Evolutionary conservation across 805 yeast species (phyloP), one percentile per base, ranked within the genome.

Genomic region (Saccharomycopsis sp.): DNA sequence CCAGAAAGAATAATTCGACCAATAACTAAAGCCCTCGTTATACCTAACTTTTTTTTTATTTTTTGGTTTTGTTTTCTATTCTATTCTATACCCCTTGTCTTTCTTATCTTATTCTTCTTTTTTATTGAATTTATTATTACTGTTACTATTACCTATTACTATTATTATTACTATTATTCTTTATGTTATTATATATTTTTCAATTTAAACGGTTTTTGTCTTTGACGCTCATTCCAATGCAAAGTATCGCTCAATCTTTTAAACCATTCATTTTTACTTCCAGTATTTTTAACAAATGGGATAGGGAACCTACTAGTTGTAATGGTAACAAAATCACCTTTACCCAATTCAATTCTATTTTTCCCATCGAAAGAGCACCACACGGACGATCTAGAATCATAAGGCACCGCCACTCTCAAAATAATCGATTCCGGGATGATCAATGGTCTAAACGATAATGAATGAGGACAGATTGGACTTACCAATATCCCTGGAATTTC

Each of bases 401-500:
- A 57, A 3, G 66, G 66, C 1, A 62, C 64, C 20, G 64, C 64
- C 1, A 62, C 48, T 46, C 64, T 51, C 17, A 62, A 48, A 9
- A 60, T 56, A 14, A 54, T 59, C 1, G 61, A 55, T 39, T 62
- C 66, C 2, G 80, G 80, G 21, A 74, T 63, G 14, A 74, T 65
- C 34, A 74, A 60, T 2, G 79, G 80, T 48, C 80, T 58, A 53
- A 74, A 74, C 22, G 74, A 68, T 11, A 74, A 56, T 22, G 77
- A 68, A 40, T 76, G 65, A 1, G 80, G 78, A 51, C 79, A 73
- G 17, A 74, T 71, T 17, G 79, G 79, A 1, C 78, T 72, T n/a
- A 74, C 59, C 34, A 74, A 59, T n/a, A 72, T 69, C 41, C 78
- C 75, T 7, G 75, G 74, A 17, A 74, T 74, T 50, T 66, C 65